A percentile compares a stretch with the other conserved stretches of the same genome.
Conservation (phyloP, 2,329 filamentous ascomycete species). For the Diplodia sapinea region DNA sequence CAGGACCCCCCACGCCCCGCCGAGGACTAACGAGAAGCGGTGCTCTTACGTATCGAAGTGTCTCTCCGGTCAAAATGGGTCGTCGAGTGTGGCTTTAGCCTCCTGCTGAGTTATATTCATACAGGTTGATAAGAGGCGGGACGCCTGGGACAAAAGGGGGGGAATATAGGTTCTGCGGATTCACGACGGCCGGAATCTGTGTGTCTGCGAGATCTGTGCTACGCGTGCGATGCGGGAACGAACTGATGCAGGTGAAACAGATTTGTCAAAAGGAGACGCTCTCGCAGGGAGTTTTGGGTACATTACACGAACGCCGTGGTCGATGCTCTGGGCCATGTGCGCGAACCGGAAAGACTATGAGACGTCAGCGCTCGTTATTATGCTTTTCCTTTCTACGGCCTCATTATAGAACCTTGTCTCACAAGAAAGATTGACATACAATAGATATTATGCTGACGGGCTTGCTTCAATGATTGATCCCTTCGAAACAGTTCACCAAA, state of each 20-base stretch:
- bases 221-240: background rate
- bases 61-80: background rate
- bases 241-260: background rate
- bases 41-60: background rate
- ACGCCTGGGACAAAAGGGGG: background rate
- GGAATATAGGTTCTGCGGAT: background rate
- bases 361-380: background rate
- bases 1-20: background rate
- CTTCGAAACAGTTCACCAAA: background rate
- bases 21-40: background rate
- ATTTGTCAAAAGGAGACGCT: background rate
- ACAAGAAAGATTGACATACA: slow-evolving; percentile 3
- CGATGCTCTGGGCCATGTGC: background rate
- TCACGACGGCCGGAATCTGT: background rate
- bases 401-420: slow-evolving; percentile 1
- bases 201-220: slow-evolving; percentile 9
- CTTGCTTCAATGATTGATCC: slow-evolving; percentile 1
- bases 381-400: background rate
- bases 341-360: background rate
- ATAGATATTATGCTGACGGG: slow-evolving; percentile 1
- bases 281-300: background rate
- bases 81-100: background rate
- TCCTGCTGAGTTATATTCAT: background rate
- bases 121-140: slow-evolving; percentile 1
- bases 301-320: slow-evolving; percentile 5